phyloP scores from a whole-genome alignment of 371 early-diverging fungal genomes.

The Rhizopus sp. region DNA sequence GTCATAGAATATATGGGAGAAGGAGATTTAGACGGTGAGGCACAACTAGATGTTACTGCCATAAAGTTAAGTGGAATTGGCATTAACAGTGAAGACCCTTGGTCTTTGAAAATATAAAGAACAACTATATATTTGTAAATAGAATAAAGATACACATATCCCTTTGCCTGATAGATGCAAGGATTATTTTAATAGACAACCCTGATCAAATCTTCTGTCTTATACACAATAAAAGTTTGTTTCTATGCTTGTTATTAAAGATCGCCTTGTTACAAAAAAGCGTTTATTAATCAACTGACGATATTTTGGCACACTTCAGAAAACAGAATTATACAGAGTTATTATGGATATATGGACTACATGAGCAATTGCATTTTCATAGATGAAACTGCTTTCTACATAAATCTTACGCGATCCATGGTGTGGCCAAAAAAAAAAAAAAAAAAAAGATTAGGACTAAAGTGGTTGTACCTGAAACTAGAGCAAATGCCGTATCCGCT shows the following conservation, averaged over 20 bases:
- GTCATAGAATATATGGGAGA: slow-evolving; percentile 78
- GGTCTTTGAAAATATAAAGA: background rate
- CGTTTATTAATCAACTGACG: too few species aligned
- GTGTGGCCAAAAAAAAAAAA: slow-evolving; percentile 10
- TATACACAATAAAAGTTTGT: slow-evolving; percentile 1
- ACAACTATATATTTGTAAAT: too few species aligned
- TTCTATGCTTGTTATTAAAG: too few species aligned
- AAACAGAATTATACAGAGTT: slow-evolving; percentile 1
- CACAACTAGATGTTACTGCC: slow-evolving; percentile 14
- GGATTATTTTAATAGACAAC: too few species aligned
- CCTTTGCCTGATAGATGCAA: too few species aligned
- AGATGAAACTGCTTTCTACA: slow-evolving; percentile 12
- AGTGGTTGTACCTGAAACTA: slow-evolving; percentile 16
- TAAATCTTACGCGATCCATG: slow-evolving; percentile 12
- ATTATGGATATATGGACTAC: slow-evolving; percentile 7
- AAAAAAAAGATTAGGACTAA: slow-evolving; percentile 12
- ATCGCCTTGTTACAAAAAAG: too few species aligned
- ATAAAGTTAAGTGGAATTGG: slow-evolving; percentile 19
- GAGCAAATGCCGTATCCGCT: slow-evolving; percentile 3
- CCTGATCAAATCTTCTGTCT: slow-evolving; percentile 8
- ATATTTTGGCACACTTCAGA: background rate
- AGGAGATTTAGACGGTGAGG: slow-evolving; percentile 25
- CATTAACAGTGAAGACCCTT: slow-evolving; percentile 7
- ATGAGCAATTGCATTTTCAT: background rate
- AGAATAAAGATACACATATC: too few species aligned